Evolutionary conservation across 371 early-diverging fungal species (phyloP).

Genomic region (Quaeritorhiza haematococci): DNA sequence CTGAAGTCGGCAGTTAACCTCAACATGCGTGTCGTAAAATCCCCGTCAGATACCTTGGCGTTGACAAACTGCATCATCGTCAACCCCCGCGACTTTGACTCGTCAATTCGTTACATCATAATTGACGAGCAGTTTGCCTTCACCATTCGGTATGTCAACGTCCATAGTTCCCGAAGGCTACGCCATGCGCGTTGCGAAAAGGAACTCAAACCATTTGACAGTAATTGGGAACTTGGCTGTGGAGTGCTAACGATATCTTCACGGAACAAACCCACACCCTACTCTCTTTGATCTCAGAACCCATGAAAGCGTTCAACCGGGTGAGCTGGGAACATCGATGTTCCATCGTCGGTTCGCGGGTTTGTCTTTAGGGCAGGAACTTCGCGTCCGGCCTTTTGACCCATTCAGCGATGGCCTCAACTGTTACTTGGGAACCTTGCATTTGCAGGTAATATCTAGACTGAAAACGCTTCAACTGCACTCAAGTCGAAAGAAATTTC

Average conservation of each 20-base stretch:
- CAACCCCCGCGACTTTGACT: constrained; percentile 68
- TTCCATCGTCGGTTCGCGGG: constrained; percentile 86
- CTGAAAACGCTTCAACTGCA: too few relatives aligned
- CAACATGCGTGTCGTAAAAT: constrained; percentile 14
- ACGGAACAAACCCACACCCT: constrained; percentile 3
- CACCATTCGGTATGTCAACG: constrained; percentile 69
- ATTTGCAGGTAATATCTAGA: constrained; percentile 72
- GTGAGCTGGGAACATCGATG: constrained; percentile 68
- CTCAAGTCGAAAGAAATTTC: too few relatives aligned
- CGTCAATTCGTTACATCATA: constrained; percentile 61
- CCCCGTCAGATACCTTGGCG: constrained; percentile 61
- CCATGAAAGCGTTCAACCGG: constrained; percentile 50
- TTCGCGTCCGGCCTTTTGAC: constrained; percentile 71
- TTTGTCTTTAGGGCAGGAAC: constrained; percentile 74
- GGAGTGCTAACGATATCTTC: background rate
- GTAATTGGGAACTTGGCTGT: too few relatives aligned
- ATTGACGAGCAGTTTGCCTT: constrained; percentile 74
- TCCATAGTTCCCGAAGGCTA: too few relatives aligned
- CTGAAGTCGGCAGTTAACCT: too few relatives aligned
- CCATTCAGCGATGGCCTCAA: constrained; percentile 56
- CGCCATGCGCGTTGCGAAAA: too few relatives aligned
- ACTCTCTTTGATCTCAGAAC: constrained; percentile 33
- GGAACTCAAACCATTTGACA: too few relatives aligned
- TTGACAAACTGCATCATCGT: constrained; percentile 74
- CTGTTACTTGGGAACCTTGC: constrained; percentile 63